Conservation (phyloP, 495 filamentous ascomycete genomes). For the Pyrenula aspistea region DNA sequence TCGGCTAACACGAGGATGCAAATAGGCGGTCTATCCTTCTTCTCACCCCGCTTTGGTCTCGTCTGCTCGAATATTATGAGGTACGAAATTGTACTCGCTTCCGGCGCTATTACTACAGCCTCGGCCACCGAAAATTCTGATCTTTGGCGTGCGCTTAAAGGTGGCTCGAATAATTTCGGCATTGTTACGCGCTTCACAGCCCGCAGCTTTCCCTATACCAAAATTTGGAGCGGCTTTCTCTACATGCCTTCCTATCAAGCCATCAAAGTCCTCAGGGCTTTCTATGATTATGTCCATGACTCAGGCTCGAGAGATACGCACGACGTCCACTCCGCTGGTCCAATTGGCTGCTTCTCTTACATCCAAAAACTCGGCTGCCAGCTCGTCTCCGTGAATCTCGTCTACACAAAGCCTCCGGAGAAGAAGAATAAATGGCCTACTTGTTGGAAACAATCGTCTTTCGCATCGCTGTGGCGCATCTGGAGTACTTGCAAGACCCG, state of each 20-base stretch:
- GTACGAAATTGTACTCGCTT: slow-evolving; percentile 21
- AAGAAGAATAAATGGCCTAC: slow-evolving; percentile 50
- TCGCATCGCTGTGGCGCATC: slow-evolving; percentile 15
- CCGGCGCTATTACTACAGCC: slow-evolving; percentile 11
- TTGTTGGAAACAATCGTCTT: slow-evolving; percentile 34
- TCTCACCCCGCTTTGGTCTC: slow-evolving; percentile 18
- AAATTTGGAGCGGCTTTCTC: slow-evolving; percentile 33
- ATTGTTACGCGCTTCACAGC: slow-evolving; percentile 38
- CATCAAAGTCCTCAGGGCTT: slow-evolving; percentile 13
- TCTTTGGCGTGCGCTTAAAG: slow-evolving; percentile 38
- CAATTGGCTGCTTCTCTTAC: slow-evolving; percentile 21
- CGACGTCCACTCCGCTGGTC: slow-evolving; percentile 18
- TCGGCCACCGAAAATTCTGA: slow-evolving; percentile 19
- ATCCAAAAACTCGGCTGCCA: slow-evolving; percentile 36
- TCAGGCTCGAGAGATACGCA: slow-evolving; percentile 3
- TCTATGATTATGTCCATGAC: slow-evolving; percentile 9
- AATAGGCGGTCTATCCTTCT: slow-evolving; percentile 20
- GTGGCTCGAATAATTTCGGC: slow-evolving; percentile 41
- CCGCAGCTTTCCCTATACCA: slow-evolving; percentile 31
- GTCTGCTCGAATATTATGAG: slow-evolving; percentile 19
- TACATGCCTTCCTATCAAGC: slow-evolving; percentile 16
- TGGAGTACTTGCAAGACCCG: slow-evolving; percentile 19
- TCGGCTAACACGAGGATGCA: slow-evolving; percentile 6
- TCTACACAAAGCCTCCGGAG: slow-evolving; percentile 47
- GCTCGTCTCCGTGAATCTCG: slow-evolving; percentile 57